Base-by-base conservation (phyloP, 2,329 filamentous ascomycete species). In the Golovinomyces cichoracearum region DNA sequence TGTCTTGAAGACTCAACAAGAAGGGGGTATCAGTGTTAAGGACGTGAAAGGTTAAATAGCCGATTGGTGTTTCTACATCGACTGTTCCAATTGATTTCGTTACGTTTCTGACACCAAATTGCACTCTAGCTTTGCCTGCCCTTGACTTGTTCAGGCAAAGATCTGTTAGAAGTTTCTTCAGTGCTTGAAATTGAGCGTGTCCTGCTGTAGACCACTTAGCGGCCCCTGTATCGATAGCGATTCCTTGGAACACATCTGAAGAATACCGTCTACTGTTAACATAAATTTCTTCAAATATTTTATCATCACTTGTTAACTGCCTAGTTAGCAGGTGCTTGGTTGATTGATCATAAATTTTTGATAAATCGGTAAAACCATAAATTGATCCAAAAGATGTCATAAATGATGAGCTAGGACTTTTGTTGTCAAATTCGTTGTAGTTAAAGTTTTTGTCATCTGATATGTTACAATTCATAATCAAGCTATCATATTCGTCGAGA, bases 181-280 rank as follows among this genome's bases (percentile, higher is more conserved):
- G 13, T 40, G 33, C 46, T 29, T 31, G 25, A 48, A 25, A 48
- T 26, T 48, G 33, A 27, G 22, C 33, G n/a, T 40, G 27, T 38
- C 46, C 37, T 7, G 46, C 46, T 27, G 21, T 48, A 19, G 46
- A 48, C 5, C 15, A 29, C 17, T 21, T 26, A 19, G 46, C 46
- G 4, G 33, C 46, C 9, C 46, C 2, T 40, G 37, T 48, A 40
- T 48, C 46, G 21, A 48, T 48, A 13, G 41, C 25, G 10, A 48
- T 48, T 3, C 46, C 46, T 27, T 40, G 33, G 22, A 48, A 40
- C 22, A 27, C 19, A 17, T 40, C 17, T 48, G 46, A 27, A n/a
- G n/a, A 38, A 44, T 44, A 44, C 12, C 40, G 40, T 17, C 15
- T 44, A 22, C 22, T 17, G 17, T 13, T 44, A 12, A 44, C 40